Conservation (phyloP, 1,284 basidiomycete species). For the Moesziomyces antarcticus region DNA sequence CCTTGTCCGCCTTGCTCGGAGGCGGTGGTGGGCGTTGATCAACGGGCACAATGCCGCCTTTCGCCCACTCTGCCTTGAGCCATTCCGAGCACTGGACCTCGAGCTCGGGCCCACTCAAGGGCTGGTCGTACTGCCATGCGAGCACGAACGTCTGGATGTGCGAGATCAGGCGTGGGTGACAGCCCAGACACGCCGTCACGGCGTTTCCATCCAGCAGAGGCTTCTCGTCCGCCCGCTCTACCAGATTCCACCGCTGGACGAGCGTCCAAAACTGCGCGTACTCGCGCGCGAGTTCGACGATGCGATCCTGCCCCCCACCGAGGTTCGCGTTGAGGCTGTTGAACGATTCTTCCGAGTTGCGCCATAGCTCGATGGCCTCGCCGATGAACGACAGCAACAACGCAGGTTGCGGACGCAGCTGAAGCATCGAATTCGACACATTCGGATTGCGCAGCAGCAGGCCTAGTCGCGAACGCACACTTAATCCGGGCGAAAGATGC, state of each 20-base stretch:
- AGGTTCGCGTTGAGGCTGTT: slow-evolving; percentile 20
- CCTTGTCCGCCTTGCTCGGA: slow-evolving; percentile 30
- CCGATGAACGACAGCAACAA: slow-evolving; percentile 49
- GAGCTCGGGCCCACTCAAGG: not conserved
- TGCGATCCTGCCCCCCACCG: slow-evolving; percentile 3
- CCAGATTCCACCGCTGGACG: slow-evolving; percentile 28
- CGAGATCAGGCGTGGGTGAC: slow-evolving; percentile 49
- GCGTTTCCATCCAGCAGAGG: slow-evolving; percentile 58
- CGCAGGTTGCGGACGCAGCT: slow-evolving; percentile 33
- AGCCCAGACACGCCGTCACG: slow-evolving; percentile 39
- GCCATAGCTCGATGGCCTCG: slow-evolving; percentile 32
- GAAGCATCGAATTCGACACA: slow-evolving; percentile 29
- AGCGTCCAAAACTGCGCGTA: slow-evolving; percentile 47
- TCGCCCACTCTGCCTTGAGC: slow-evolving; percentile 53
- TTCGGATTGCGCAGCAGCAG: slow-evolving; percentile 46
- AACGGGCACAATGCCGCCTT: slow-evolving; percentile 51
- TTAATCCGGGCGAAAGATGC: slow-evolving; percentile 26
- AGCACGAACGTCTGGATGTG: slow-evolving; percentile 54
- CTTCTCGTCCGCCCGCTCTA: slow-evolving; percentile 39
- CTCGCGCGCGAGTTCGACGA: slow-evolving; percentile 19
- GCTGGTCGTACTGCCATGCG: slow-evolving; percentile 56
- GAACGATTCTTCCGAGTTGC: not conserved
- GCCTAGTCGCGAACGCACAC: slow-evolving; percentile 32
- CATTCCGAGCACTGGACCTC: slow-evolving; percentile 39
- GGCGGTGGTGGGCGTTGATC: slow-evolving; percentile 41